A percentile compares a stretch with the other conserved stretches of the same genome.
Evolutionary conservation across 2,329 filamentous ascomycete genomes (phyloP).

Genomic region (Rutstroemia sp.): DNA sequence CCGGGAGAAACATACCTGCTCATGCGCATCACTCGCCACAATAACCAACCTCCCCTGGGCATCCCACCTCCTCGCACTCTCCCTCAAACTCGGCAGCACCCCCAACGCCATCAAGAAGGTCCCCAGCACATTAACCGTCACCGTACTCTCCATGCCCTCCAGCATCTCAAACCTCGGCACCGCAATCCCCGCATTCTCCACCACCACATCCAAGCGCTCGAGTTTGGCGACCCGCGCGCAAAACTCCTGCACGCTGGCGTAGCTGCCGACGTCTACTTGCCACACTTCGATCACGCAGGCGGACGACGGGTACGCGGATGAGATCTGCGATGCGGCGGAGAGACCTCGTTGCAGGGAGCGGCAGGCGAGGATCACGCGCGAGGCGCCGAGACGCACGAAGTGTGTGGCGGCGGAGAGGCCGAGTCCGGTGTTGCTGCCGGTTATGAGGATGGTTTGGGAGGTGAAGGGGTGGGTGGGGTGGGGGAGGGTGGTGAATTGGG

Average conservation of each 20-base stretch:
- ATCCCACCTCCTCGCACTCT: conserved; percentile 16
- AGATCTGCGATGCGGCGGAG: conserved; percentile 6
- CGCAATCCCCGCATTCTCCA: conserved; percentile 32
- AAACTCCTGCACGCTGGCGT: conserved; percentile 40
- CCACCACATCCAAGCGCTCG: conserved; percentile 37
- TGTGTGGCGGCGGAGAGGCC: conserved; percentile 39
- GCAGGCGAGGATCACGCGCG: conserved; percentile 26
- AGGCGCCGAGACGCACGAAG: conserved; percentile 25
- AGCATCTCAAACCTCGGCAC: conserved; percentile 13
- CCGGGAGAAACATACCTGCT: conserved; percentile 15
- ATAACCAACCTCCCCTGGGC: conserved; percentile 20
- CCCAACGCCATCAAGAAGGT: conserved; percentile 29
- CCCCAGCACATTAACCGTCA: conserved; percentile 29
- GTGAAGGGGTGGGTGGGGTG: conserved; percentile 18
- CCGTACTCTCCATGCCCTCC: conserved; percentile 22
- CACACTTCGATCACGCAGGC: conserved; percentile 35
- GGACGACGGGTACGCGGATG: background rate
- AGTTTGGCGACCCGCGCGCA: conserved; percentile 32
- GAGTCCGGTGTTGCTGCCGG: conserved; percentile 42
- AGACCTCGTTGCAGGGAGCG: conserved; percentile 17
- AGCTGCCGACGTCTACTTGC: conserved; percentile 41
- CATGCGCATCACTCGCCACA: conserved; percentile 23
- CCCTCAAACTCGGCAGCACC: conserved; percentile 24
- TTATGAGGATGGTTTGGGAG: conserved; percentile 36
- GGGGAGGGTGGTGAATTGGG: conserved; percentile 23